Evolutionary conservation across 495 filamentous ascomycete species (phyloP), one percentile per base, ranked within the genome.

Genomic region (Penicillium paradoxum): DNA sequence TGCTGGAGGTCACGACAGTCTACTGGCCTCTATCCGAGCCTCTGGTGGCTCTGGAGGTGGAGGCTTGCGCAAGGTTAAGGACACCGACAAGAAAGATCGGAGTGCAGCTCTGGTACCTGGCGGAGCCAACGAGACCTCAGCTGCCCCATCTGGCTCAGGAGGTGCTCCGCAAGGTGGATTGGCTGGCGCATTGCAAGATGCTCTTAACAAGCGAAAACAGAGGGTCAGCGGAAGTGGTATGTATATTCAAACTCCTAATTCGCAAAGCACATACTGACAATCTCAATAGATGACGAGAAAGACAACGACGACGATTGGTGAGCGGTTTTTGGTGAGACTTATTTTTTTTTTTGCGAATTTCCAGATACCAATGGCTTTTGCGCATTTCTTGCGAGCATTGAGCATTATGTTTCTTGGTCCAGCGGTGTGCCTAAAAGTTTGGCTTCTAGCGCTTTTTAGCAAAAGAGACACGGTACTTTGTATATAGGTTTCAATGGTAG

Each of bases 171-270:
- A 80, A 25, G 87, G 82, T 52, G 82, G 85, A 4, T 77, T 97
- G 79, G 88, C 88, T 22, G 87, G 86, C 69, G 90, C 90, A 45
- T 72, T 97, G 53, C 87, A 88, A 52, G 83, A 82, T 49, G 88
- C 86, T 40, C 71, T 92, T 54, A 80, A 81, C 55, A 82, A 88
- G 72, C 75, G 91, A 72, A 95, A 95, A 73, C 80, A 87, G 72
- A 92, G 91, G 76, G 91, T 95, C 63, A 86, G 87, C 66, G 80
- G 83, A 64, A 93, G 88, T 74, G 91, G 91, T 97, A 85, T 81
- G 90, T 85, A 6, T 3, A 32, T 32, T 32, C 2, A 4, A 14
- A 37, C 18, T 33, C 29, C 22, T 45, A 25, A 29, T 9, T 5
- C 10, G 13, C 15, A 18, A 32, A 30, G n/a, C 2, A 36, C n/a